A percentile compares a stretch with the other conserved stretches of the same genome.
Evolutionary conservation across 2,329 filamentous ascomycete species (phyloP).

Genomic region (Aspergillus novofumigatus): DNA sequence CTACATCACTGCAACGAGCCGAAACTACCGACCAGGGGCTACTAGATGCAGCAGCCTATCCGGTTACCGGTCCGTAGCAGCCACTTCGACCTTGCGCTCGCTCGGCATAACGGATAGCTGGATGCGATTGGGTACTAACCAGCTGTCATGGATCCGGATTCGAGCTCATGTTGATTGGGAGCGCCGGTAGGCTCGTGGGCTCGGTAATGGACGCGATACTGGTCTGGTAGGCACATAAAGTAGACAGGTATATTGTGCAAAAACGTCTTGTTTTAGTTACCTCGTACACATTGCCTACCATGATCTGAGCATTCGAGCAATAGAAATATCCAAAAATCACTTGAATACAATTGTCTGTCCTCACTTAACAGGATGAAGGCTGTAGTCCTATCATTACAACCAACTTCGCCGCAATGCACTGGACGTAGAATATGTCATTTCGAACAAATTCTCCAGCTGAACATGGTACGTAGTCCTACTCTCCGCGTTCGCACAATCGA

Average conservation of each 20-base stretch:
- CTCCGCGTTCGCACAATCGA: no score
- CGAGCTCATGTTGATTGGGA: not conserved
- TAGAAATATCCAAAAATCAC: no score
- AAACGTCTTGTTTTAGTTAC: not conserved
- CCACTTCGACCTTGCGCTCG: not conserved
- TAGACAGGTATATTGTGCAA: not conserved
- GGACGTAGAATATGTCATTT: no score
- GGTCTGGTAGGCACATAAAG: not conserved
- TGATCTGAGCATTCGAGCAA: not conserved
- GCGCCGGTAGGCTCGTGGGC: not conserved
- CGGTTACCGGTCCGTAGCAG: not conserved
- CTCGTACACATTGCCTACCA: not conserved
- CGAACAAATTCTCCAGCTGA: no score
- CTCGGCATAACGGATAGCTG: not conserved
- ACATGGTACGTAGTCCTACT: no score
- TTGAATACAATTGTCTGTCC: not conserved
- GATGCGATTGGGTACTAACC: not conserved
- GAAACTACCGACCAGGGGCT: not conserved
- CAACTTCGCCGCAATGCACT: no score
- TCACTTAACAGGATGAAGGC: not conserved
- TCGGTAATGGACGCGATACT: not conserved
- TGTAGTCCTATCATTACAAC: not conserved
- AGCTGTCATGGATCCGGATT: no score
- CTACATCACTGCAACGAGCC: not conserved
- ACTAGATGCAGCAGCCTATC: not conserved